These are phyloP conservation scores for Aegilops longissima DNA, from an alignment of 176 grass and related monocot species.

Conservation along the genomic window DNA sequence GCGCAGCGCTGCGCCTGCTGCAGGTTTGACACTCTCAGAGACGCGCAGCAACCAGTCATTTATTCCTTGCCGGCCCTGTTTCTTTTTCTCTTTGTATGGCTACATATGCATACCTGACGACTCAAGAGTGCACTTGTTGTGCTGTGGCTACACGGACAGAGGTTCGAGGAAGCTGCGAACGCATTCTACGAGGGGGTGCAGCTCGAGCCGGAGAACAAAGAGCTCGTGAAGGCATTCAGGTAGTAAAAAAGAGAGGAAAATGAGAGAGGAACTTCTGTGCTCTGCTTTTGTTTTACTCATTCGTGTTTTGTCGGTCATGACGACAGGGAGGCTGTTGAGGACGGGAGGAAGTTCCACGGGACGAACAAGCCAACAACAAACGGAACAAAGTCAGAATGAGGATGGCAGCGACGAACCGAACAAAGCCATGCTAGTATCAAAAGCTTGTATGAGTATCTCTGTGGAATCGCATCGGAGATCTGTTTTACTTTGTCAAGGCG, in stretches of 20 bases:
- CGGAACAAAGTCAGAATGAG: conserved; percentile 15
- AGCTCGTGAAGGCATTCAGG: conserved; percentile 89
- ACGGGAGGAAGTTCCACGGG: conserved; percentile 64
- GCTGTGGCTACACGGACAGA: conserved; percentile 30
- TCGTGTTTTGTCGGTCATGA: neutral
- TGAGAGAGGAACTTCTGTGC: neutral
- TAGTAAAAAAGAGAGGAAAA: conserved; percentile 8
- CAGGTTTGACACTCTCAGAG: conserved; percentile 40
- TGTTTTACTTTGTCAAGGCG: neutral
- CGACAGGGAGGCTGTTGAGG: conserved; percentile 77
- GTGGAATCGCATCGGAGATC: neutral
- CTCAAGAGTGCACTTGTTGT: neutral
- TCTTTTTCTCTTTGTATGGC: neutral
- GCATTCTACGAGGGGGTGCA: conserved; percentile 86
- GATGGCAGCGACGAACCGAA: neutral
- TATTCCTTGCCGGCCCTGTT: neutral
- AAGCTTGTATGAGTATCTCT: neutral
- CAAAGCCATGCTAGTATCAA: neutral
- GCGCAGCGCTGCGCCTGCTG: conserved; percentile 63
- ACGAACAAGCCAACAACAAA: conserved; percentile 29
- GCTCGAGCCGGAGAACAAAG: conserved; percentile 80
- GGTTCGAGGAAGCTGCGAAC: conserved; percentile 79
- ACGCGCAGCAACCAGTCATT: neutral
- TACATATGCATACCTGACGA: neutral
- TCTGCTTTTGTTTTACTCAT: neutral